Conservation (phyloP, 441 rosid species). For the Brassica balearica region DNA sequence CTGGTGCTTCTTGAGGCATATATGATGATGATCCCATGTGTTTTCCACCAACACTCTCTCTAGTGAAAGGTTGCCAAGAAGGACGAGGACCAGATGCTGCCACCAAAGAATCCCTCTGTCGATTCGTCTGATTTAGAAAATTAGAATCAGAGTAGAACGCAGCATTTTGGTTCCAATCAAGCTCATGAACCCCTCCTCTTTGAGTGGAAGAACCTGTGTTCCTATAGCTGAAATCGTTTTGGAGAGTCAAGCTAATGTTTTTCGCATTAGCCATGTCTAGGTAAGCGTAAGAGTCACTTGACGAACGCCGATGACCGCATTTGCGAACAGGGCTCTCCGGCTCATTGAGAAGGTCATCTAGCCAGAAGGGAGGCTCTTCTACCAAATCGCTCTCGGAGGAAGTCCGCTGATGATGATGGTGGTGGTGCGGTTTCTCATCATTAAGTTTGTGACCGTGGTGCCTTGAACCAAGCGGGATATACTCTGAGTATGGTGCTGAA, state of each 20-base stretch:
- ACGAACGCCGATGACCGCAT: conserved; percentile 97
- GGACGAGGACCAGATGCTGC: conserved; percentile 52
- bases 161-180: conserved; percentile 62
- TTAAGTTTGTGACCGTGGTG: conserved; percentile 67
- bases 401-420: conserved; percentile 54
- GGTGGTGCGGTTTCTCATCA: conserved; percentile 64
- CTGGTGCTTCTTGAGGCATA: conserved; percentile 61
- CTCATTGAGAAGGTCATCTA: conserved; percentile 98
- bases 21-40: conserved; percentile 59
- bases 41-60: conserved; percentile 60
- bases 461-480: conserved; percentile 75
- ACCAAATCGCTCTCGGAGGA: conserved; percentile 86
- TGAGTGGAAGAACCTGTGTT: conserved; percentile 53
- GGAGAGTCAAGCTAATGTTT: conserved; percentile 65
- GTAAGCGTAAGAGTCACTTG: conserved; percentile 98
- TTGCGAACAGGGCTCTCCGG: conserved; percentile 92
- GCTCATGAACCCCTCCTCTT: conserved; percentile 80
- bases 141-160: conserved; percentile 59
- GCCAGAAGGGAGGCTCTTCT: conserved; percentile 99
- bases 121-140: conserved; percentile 60
- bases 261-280: conserved; percentile 68
- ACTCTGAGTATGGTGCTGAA: conserved; percentile 72
- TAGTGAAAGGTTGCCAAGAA: conserved; percentile 56
- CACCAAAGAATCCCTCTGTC: conserved; percentile 64
- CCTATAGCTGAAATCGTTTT: conserved; percentile 64